These are phyloP conservation scores for Nepenthes gracilis DNA, from an alignment of 148 eudicot species.

Conservation along the genomic window DNA sequence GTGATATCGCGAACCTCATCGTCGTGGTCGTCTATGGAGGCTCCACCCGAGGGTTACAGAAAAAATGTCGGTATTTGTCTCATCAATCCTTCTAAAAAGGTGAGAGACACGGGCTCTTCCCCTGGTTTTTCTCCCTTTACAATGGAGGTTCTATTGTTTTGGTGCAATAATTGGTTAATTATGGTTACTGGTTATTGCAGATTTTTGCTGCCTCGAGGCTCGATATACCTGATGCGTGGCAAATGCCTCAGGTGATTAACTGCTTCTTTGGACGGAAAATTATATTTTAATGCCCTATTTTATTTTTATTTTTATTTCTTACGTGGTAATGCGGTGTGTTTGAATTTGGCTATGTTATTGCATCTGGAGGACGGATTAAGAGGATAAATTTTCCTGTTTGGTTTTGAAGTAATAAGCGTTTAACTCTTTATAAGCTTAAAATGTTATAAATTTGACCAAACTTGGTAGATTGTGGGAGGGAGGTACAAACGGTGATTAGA, in stretches of 20 bases:
- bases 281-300: background rate
- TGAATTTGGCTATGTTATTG: no score
- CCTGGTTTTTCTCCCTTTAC: background rate
- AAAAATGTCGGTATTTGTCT: slow-evolving; percentile 84
- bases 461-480: no score
- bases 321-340: background rate
- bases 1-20: background rate
- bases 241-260: slow-evolving; percentile 81
- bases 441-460: no score
- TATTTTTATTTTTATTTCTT: background rate
- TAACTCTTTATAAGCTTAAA: no score
- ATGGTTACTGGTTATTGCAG: slow-evolving; percentile 17
- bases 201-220: slow-evolving; percentile 88
- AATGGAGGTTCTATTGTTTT: no score
- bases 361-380: no score
- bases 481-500: no score
- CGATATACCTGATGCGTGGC: slow-evolving; percentile 84
- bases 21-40: slow-evolving; percentile 37
- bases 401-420: no score
- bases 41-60: slow-evolving; percentile 71
- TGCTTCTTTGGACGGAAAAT: background rate
- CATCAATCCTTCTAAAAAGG: slow-evolving; percentile 71
- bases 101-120: background rate
- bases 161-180: background rate
- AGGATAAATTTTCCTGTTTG: no score